Conservation (phyloP, 257 asterid species). For the Gentiana straminea region DNA sequence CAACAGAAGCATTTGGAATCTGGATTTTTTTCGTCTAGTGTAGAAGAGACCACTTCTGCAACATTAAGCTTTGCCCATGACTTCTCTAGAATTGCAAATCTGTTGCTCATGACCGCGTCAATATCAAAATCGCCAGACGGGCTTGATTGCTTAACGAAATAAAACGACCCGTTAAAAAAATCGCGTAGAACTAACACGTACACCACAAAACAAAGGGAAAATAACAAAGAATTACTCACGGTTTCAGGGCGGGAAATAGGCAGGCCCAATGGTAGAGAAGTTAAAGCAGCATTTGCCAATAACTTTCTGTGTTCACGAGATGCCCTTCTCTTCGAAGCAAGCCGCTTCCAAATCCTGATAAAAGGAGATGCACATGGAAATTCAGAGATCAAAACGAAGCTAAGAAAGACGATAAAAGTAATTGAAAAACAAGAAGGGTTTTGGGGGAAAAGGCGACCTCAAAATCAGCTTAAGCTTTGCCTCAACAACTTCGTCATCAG, state of each 20-base stretch:
- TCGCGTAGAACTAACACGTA: no score
- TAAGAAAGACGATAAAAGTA: slow-evolving; percentile 8
- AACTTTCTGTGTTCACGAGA: slow-evolving; percentile 58
- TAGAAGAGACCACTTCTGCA: slow-evolving; percentile 58
- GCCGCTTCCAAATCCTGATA: slow-evolving; percentile 83
- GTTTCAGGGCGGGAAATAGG: slow-evolving; percentile 51
- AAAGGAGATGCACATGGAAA: slow-evolving; percentile 2
- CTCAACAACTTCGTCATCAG: slow-evolving; percentile 56
- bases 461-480: slow-evolving; percentile 76
- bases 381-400: slow-evolving; percentile 8
- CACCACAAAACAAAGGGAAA: no score
- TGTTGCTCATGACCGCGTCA: slow-evolving; percentile 47
- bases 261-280: slow-evolving; percentile 62
- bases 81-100: slow-evolving; percentile 50
- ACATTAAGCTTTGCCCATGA: slow-evolving; percentile 73
- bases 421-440: no score
- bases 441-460: slow-evolving; percentile 36
- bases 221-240: slow-evolving; percentile 23
- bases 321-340: slow-evolving; percentile 50
- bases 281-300: slow-evolving; percentile 66
- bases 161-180: no score
- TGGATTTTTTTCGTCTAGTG: slow-evolving; percentile 46
- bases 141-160: slow-evolving; percentile 34
- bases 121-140: slow-evolving; percentile 36
- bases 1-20: slow-evolving; percentile 79